Evolutionary conservation across 2,329 filamentous ascomycete species (phyloP).

Genomic region (Ophiostoma triangulosporum): DNA sequence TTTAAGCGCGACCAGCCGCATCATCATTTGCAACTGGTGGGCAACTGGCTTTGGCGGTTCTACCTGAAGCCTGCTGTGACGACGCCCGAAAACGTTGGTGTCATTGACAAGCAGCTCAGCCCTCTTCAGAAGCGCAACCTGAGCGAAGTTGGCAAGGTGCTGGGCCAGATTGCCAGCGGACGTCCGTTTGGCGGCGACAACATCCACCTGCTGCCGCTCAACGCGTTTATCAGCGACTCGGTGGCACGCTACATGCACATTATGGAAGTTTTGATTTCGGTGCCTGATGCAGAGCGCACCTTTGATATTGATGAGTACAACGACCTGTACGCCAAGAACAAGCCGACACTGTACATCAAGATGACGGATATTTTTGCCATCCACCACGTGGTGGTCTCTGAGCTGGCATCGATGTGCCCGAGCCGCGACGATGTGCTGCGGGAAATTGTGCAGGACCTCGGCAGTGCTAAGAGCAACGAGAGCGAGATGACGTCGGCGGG

Average conservation of each 20-base stretch:
- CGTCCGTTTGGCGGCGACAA: slow-evolving; percentile 88
- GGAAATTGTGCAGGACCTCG: slow-evolving; percentile 85
- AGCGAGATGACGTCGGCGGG: slow-evolving; percentile 80
- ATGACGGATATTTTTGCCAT: slow-evolving; percentile 96
- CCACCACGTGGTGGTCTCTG: slow-evolving; percentile 71
- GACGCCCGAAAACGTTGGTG: slow-evolving; percentile 85
- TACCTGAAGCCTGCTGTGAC: slow-evolving; percentile 83
- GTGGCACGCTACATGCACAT: slow-evolving; percentile 67
- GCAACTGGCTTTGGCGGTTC: slow-evolving; percentile 85
- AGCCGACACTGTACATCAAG: slow-evolving; percentile 98
- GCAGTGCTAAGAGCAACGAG: slow-evolving; percentile 93
- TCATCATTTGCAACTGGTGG: slow-evolving; percentile 67
- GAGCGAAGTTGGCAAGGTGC: slow-evolving; percentile 77
- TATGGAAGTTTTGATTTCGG: slow-evolving; percentile 63
- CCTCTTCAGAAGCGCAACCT: slow-evolving; percentile 90
- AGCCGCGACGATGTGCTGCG: slow-evolving; percentile 74
- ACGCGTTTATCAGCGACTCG: slow-evolving; percentile 78
- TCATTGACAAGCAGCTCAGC: slow-evolving; percentile 77
- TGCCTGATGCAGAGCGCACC: slow-evolving; percentile 75
- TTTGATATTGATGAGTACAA: slow-evolving; percentile 99
- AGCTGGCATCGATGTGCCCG: slow-evolving; percentile 66
- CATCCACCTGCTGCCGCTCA: slow-evolving; percentile 87
- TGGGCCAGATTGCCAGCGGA: slow-evolving; percentile 78
- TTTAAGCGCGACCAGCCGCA: slow-evolving; percentile 72
- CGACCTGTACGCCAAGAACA: slow-evolving; percentile 89